Evolutionary conservation across 306 rosid genomes (phyloP).

Genomic region (Corylus heterophylla): DNA sequence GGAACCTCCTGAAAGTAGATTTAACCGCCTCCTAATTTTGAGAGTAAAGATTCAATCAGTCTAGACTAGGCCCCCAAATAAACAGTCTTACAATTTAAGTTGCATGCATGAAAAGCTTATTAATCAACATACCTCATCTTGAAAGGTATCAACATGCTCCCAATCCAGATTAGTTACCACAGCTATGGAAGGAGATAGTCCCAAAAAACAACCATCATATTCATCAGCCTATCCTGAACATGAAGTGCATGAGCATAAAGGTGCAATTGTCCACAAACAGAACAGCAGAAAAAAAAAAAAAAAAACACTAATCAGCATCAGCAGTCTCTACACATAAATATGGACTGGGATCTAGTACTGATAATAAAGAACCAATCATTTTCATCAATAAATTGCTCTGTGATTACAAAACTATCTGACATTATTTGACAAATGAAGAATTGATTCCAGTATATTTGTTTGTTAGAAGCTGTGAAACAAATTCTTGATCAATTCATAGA

Average conservation of each 20-base stretch:
- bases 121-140: constrained; percentile 15
- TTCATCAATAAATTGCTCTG: neutral
- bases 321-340: neutral
- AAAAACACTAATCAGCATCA: neutral
- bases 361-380: neutral
- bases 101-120: neutral
- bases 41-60: constrained; percentile 11
- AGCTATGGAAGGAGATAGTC: constrained; percentile 26
- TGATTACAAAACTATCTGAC: neutral
- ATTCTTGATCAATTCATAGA: neutral
- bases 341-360: neutral
- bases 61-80: neutral
- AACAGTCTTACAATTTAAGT: neutral
- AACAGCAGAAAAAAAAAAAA: neutral
- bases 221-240: constrained; percentile 36
- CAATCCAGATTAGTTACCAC: constrained; percentile 29
- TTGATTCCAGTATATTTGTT: neutral
- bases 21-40: constrained; percentile 33
- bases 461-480: neutral
- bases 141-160: constrained; percentile 41
- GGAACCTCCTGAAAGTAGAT: constrained; percentile 25
- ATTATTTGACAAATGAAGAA: neutral
- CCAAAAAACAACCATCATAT: constrained; percentile 34
- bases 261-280: neutral
- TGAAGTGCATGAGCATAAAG: neutral